Conservation (phyloP, 441 rosid genomes). For the Melastoma candidum region DNA sequence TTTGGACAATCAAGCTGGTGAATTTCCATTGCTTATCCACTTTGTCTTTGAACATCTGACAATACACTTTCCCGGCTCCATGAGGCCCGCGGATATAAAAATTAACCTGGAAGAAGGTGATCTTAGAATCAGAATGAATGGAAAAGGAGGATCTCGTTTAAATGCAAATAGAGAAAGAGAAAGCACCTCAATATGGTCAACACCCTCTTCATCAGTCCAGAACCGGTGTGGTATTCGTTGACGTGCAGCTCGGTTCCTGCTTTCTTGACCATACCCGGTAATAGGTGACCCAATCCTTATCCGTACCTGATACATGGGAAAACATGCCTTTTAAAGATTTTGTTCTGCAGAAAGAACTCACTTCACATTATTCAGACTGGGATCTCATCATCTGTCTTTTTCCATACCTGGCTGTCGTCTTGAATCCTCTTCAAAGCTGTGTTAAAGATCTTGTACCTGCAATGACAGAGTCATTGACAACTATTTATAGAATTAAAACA, state of each 20-base stretch:
- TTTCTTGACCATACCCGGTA: conserved; percentile 96
- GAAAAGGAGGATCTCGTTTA: too few relatives aligned
- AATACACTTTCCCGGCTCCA: conserved; percentile 81
- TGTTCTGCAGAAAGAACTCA: too few relatives aligned
- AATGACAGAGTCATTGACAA: conserved; percentile 5
- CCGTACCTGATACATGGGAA: conserved; percentile 48
- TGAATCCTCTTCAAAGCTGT: conserved; percentile 82
- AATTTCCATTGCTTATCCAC: conserved; percentile 82
- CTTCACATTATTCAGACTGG: too few relatives aligned
- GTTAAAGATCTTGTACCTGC: conserved; percentile 76
- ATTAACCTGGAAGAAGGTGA: conserved; percentile 39
- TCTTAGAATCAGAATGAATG: too few relatives aligned
- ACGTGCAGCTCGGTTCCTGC: conserved; percentile 93
- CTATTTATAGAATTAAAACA: neutral
- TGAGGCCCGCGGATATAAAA: conserved; percentile 89
- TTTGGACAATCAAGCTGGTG: conserved; percentile 73
- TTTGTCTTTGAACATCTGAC: conserved; percentile 91
- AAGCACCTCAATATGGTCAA: conserved; percentile 76
- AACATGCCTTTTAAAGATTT: neutral
- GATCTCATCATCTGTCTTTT: too few relatives aligned
- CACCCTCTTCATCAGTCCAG: conserved; percentile 85
- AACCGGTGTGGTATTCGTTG: conserved; percentile 77
- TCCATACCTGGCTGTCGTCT: conserved; percentile 80
- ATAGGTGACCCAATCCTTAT: conserved; percentile 95
- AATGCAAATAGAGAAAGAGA: too few relatives aligned